A percentile compares a stretch with the other conserved stretches of the same genome.
Evolutionary conservation across 2,329 filamentous ascomycete species (phyloP).

Genomic region (Fusarium nelsonii): DNA sequence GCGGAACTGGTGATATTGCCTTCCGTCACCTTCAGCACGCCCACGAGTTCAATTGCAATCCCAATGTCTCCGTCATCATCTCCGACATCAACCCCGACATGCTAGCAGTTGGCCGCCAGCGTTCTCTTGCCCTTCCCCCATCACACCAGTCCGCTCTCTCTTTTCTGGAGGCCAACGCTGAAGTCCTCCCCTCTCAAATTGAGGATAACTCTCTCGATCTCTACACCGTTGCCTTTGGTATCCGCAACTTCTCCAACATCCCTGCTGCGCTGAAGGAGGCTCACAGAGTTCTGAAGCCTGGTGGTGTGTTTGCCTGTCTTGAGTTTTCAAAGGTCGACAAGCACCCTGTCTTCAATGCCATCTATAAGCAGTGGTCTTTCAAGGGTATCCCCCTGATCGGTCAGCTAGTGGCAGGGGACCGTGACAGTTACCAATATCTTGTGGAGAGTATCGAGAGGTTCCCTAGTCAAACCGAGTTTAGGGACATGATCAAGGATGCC

Average conservation of each 20-base stretch:
- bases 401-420: conserved; percentile 91
- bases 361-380: conserved; percentile 98
- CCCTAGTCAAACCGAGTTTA: conserved; percentile 86
- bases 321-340: conserved; percentile 90
- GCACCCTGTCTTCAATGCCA: conserved; percentile 80
- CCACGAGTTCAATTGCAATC: conserved; percentile 80
- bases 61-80: conserved; percentile 85
- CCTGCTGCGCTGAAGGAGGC: conserved; percentile 85
- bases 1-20: conserved; percentile 96
- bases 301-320: conserved; percentile 94
- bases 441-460: conserved; percentile 98
- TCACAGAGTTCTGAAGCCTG: conserved; percentile 88
- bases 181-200: conserved; percentile 74
- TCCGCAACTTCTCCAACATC: conserved; percentile 96
- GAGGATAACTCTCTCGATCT: conserved; percentile 83
- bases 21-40: conserved; percentile 95
- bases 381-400: conserved; percentile 94
- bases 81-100: conserved; percentile 97
- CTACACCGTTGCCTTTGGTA: conserved; percentile 97
- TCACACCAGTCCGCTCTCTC: conserved; percentile 69
- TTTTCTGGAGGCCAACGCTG: conserved; percentile 93
- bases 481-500: conserved; percentile 83
- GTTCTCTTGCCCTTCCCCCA: conserved; percentile 70
- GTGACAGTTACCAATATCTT: conserved; percentile 97
- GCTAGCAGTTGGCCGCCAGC: conserved; percentile 87